Base-by-base conservation (phyloP, 371 early-diverging fungal genomes). In the Nematocida homosporus region DNA sequence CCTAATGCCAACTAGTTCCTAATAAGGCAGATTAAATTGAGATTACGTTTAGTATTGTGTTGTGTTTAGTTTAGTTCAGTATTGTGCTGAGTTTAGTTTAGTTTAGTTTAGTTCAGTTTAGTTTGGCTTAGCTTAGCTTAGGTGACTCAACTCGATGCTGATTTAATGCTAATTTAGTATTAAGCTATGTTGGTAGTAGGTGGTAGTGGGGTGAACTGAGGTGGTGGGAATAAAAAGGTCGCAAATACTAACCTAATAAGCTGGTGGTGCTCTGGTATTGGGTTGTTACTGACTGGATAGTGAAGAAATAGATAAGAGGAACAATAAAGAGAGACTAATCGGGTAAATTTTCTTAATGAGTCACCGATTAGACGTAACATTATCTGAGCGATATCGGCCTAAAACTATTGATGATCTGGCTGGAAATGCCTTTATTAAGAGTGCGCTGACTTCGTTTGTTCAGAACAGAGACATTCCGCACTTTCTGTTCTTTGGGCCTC, bases 301-400 rank as follows among this genome's bases (percentile, higher is more conserved):
- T 16, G 16, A 44, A 44, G 23, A 23, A 44, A 44, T 16, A 23
- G 23, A 44, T 16, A 23, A 16, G 16, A 44, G 23, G 47, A 16
- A 44, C 32, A 54, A 10, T 25, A 8, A 16, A 8, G 23, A 23
- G 20, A 25, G 16, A 6, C 56, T n/a, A n/a, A n/a, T n/a, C n/a
- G n/a, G n/a, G n/a, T n/a, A 56, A 59, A 59, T 44, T 60, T 68
- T 72, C 40, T 29, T 72, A 23, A 72, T 72, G 75, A 42, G 41
- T 13, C 13, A 29, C 23, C 53, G 48, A 29, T 34, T 40, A 38
- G 59, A 29, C 8, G 48, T 68, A 56, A 56, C 79, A 27, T 68
- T 83, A 25, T 90, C 94, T 23, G 95, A 98, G 85, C 95, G 95
- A 84, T 94, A 96, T 84, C 86, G 95, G 66, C 98, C 98, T 16